Evolutionary conservation across 805 yeast species (phyloP).

Genomic region (Candida odintsovae): DNA sequence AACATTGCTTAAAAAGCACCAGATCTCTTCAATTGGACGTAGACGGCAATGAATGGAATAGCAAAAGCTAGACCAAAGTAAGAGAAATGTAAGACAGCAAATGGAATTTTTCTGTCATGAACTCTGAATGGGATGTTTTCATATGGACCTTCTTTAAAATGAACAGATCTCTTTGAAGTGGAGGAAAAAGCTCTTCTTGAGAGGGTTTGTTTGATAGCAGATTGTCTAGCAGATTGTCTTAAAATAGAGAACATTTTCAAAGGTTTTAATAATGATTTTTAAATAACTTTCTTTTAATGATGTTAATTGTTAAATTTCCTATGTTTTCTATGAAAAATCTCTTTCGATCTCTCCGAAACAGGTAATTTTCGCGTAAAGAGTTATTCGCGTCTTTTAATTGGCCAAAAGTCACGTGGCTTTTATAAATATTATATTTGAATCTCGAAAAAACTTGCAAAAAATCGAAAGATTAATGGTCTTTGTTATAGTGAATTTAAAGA

Average conservation of each 20-base stretch:
- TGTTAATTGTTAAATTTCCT: no score
- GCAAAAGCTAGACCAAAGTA: slow-evolving; percentile 66
- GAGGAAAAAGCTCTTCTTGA: slow-evolving; percentile 49
- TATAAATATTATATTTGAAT: no score
- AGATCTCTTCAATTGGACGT: slow-evolving; percentile 82
- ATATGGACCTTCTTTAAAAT: slow-evolving; percentile 80
- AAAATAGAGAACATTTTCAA: slow-evolving; percentile 4
- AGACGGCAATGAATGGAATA: slow-evolving; percentile 73
- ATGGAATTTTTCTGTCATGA: slow-evolving; percentile 89
- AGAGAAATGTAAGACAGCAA: slow-evolving; percentile 74
- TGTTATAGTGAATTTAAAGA: no score
- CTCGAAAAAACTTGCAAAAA: no score
- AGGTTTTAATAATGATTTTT: background rate
- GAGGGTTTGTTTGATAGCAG: slow-evolving; percentile 22
- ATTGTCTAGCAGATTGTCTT: slow-evolving; percentile 27
- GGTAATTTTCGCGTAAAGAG: background rate
- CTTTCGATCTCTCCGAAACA: background rate
- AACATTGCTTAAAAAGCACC: slow-evolving; percentile 54
- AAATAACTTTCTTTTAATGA: background rate
- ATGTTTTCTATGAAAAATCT: background rate
- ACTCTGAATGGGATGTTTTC: slow-evolving; percentile 92
- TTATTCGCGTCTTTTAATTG: slow-evolving; percentile 14
- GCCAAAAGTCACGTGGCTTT: slow-evolving; percentile 10
- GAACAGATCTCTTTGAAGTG: slow-evolving; percentile 35
- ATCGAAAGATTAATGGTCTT: background rate